Evolutionary conservation across 306 rosid species (phyloP), one percentile per base, ranked within the genome.

Genomic region (Leucaena leucocephala): DNA sequence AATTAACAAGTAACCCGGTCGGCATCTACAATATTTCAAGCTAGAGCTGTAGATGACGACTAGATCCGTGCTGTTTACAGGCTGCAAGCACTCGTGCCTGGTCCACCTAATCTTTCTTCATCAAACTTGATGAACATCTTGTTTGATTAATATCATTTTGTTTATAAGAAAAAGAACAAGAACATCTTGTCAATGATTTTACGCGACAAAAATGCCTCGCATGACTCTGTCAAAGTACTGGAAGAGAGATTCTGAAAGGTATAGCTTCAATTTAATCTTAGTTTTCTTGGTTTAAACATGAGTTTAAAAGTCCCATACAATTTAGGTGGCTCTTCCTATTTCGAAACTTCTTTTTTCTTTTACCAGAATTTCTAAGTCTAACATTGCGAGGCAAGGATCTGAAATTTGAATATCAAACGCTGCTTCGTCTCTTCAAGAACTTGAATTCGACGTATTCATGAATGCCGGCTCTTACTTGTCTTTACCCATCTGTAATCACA

Each of bases 71-170:
- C 55, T 19, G 73, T 43, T 42, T 15, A 43, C 38, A 43, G 73
- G 73, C 73, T 44, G 12, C 7, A 42, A 22, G 36, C 52, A 19
- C 35, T 7, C 19, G 34, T n/a, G 39, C 54, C 49, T 68, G 38
- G 19, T 43, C 72, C 72, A 34, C 35, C 35, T 27, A 43, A 4
- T 35, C 40, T 52, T 44, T 39, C 48, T 74, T 57, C 67, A 21
- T 74, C 84, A 79, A 82, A 85, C 68, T 75, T 50, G 74, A 76
- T 81, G 59, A 75, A 54, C 61, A 57, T 38, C 8, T 13, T 61
- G 40, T 33, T 9, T 27, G 1, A 27, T 27, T 0, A 27, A 27
- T 27, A 27, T 27, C 0, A 27, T 27, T 27, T 27, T 27, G 27
- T 27, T 27, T 1, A 27, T 27, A 27, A 27, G 1, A 27, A 27